Evolutionary conservation across 345 rosid species (phyloP), one percentile per base, ranked within the genome.

Genomic region (Corchorus olitorius): DNA sequence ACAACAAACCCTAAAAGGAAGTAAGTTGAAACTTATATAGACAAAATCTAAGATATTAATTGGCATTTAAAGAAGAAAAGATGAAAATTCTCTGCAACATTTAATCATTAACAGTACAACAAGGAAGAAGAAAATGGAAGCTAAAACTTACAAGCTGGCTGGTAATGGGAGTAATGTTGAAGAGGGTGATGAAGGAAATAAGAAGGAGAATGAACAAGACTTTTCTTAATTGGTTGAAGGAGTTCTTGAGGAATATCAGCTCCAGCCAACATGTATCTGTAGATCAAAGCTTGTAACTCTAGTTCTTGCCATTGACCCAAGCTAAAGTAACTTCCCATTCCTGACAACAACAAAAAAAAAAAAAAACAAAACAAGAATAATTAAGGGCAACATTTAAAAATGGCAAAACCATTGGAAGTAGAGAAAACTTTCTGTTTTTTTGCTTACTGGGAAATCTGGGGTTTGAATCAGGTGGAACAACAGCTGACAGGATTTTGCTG

Each of bases 251-350:
- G 98, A 81, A 96, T 90, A 73, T 90, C 78, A 64, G 91, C 89
- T 65, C 99, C 98, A 72, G 93, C 94, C 69, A 91, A 69, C 97
- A 96, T 93, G 84, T 92, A 94, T 55, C 97, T 90, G 72, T 90
- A 96, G 81, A 96, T 96, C 92, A 92, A 80, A 69, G 97, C 98
- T 81, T 96, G 99, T 45, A 94, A 87, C 84, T 96, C 97, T 41
- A 96, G 92, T 77, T 96, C 98, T 79, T 96, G 98, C 97, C 94
- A 85, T 79, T 94, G 99, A 63, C 84, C 79, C 89, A 82, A 86
- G 87, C 97, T 94, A 67, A 96, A 96, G 81, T 77, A 87, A 67
- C 94, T 87, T 52, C 91, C 91, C 92, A 90, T 87, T 83, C 85
- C 98, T 94, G 75, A 55, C 52, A 81, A 72, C 1, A 76, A 12